phyloP scores from a whole-genome alignment of 805 yeast species.

The Saccharomycopsis amapae region DNA sequence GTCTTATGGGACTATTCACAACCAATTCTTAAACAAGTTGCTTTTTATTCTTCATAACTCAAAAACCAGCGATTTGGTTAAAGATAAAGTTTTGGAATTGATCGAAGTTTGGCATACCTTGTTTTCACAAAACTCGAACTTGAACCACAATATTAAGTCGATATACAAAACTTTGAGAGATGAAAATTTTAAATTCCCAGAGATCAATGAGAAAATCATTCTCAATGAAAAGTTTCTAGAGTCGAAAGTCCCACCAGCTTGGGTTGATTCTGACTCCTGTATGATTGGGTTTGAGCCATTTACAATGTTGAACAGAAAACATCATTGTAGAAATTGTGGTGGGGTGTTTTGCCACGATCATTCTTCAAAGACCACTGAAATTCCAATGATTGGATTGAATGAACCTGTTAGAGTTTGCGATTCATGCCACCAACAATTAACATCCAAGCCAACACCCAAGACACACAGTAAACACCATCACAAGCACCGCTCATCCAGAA shows the following conservation, averaged over 20 bases:
- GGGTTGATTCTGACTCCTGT: conserved; percentile 94
- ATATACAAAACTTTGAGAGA: conserved; percentile 51
- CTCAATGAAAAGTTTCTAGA: conserved; percentile 55
- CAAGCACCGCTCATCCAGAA: conserved; percentile 20
- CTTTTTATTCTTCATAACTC: conserved; percentile 30
- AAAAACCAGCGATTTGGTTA: conserved; percentile 45
- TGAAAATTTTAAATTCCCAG: conserved; percentile 67
- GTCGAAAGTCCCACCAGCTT: conserved; percentile 90
- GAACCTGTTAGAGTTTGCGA: conserved; percentile 94
- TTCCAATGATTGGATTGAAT: conserved; percentile 79
- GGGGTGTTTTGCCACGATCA: conserved; percentile 87
- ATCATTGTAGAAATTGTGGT: conserved; percentile 96
- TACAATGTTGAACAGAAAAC: conserved; percentile 79
- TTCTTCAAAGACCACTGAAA: conserved; percentile 61
- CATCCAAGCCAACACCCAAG: conserved; percentile 26
- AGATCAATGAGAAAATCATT: conserved; percentile 30
- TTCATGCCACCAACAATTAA: conserved; percentile 65
- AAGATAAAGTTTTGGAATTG: conserved; percentile 50
- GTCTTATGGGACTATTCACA: conserved; percentile 10
- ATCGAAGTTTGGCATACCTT: conserved; percentile 74
- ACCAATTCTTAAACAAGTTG: conserved; percentile 19
- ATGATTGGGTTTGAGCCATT: conserved; percentile 85
- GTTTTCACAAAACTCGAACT: conserved; percentile 59
- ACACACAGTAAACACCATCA: conserved; percentile 1
- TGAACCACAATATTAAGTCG: conserved; percentile 50